Conservation (phyloP, 768 basidiomycete species). For the Fomitopsis serialis region DNA sequence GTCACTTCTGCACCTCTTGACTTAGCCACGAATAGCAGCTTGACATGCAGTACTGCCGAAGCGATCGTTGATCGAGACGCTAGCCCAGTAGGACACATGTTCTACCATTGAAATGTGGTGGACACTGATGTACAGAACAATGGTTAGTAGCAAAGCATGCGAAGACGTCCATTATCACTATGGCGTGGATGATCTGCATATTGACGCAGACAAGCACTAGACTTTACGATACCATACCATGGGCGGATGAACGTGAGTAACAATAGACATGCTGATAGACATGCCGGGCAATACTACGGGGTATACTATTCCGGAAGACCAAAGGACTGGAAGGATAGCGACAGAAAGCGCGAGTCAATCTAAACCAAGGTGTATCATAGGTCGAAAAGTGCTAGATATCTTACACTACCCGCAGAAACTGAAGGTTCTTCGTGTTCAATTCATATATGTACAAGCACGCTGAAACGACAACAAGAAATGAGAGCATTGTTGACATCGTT, state of each 20-base stretch:
- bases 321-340: not conserved
- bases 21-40: too few species aligned
- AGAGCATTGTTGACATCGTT: not conserved
- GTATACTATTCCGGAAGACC: not conserved
- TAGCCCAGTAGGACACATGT: too few species aligned
- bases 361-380: not conserved
- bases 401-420: not conserved
- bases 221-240: too few species aligned
- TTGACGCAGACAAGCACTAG: too few species aligned
- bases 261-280: not conserved
- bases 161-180: too few species aligned
- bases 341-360: not conserved
- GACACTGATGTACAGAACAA: too few species aligned
- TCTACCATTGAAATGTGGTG: too few species aligned
- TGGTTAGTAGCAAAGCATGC: too few species aligned
- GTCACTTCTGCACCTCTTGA: too few species aligned
- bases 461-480: not conserved
- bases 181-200: too few species aligned
- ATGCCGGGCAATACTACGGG: not conserved
- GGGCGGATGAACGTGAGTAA: constrained; percentile 12
- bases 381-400: not conserved
- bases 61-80: too few species aligned
- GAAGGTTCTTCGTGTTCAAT: not conserved
- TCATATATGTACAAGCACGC: not conserved
- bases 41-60: too few species aligned